phyloP scores from a whole-genome alignment of 371 early-diverging fungal species.

The Cladochytrium tenue region DNA sequence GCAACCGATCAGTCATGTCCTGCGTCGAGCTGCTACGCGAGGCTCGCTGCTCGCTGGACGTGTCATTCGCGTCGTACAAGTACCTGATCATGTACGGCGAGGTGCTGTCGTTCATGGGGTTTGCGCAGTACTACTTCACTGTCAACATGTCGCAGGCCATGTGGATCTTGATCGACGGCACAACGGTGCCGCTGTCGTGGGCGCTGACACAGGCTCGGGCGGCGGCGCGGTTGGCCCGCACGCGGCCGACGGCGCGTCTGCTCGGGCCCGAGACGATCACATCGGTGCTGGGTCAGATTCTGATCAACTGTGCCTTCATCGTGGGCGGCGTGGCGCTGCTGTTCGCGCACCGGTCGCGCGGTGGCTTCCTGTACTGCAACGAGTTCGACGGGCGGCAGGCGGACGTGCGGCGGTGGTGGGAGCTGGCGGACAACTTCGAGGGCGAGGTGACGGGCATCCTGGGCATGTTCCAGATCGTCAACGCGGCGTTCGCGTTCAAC shows the following conservation, averaged over 20 bases:
- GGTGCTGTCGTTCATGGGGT: slow-evolving; percentile 68
- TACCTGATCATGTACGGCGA: slow-evolving; percentile 78
- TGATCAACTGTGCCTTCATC: slow-evolving; percentile 68
- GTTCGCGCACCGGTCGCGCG: slow-evolving; percentile 49
- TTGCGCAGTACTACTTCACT: slow-evolving; percentile 73
- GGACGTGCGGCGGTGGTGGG: slow-evolving; percentile 74
- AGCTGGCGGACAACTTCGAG: slow-evolving; percentile 77
- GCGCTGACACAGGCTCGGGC: slow-evolving; percentile 71
- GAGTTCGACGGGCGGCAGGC: slow-evolving; percentile 69
- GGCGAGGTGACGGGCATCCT: slow-evolving; percentile 55
- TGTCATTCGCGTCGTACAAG: slow-evolving; percentile 75
- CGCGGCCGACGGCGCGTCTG: slow-evolving; percentile 72
- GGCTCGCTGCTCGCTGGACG: slow-evolving; percentile 75
- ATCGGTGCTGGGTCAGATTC: slow-evolving; percentile 65
- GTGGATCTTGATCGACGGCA: slow-evolving; percentile 78
- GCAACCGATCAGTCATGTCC: slow-evolving; percentile 63
- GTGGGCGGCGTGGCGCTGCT: slow-evolving; percentile 56
- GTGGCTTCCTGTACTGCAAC: slow-evolving; percentile 66
- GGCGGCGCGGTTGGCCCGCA: slow-evolving; percentile 52
- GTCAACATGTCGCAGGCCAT: slow-evolving; percentile 63
- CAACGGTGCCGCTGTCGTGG: slow-evolving; percentile 63
- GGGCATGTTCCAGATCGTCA: slow-evolving; percentile 55
- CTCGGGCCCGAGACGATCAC: slow-evolving; percentile 63
- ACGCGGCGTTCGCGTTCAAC: slow-evolving; percentile 66
- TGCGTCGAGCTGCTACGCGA: slow-evolving; percentile 73